phyloP scores from a whole-genome alignment of 179 eudicot species.

The Heliamphora pulchella region DNA sequence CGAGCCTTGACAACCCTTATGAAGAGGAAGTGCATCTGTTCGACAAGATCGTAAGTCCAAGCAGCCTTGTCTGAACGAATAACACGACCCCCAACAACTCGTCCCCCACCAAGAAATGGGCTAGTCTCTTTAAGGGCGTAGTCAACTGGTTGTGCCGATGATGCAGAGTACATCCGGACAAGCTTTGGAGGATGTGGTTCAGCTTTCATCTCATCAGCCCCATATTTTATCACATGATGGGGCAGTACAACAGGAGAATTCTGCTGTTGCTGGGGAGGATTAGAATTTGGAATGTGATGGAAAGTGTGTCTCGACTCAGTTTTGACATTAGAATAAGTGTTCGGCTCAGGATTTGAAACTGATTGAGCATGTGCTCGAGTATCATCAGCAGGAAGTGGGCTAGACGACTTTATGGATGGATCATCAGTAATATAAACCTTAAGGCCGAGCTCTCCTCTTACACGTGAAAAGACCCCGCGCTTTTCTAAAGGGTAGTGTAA shows the following conservation, averaged over 20 bases:
- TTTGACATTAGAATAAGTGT: constrained; percentile 21
- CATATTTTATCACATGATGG: constrained; percentile 43
- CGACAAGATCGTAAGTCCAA: constrained; percentile 82
- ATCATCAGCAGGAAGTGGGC: constrained; percentile 34
- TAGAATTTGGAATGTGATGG: constrained; percentile 60
- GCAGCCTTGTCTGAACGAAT: constrained; percentile 47
- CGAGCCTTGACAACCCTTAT: constrained; percentile 87
- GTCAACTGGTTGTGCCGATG: constrained; percentile 69
- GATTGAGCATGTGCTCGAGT: constrained; percentile 21
- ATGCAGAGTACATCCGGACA: constrained; percentile 60
- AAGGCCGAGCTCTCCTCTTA: constrained; percentile 63
- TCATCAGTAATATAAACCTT: constrained; percentile 76
- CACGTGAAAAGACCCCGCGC: constrained; percentile 42
- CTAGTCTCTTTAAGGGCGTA: constrained; percentile 78
- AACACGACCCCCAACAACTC: constrained; percentile 53
- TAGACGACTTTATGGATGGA: constrained; percentile 65
- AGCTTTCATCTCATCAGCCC: constrained; percentile 58
- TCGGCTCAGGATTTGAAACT: constrained; percentile 14
- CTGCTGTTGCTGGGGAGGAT: constrained; percentile 32
- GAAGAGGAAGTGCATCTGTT: constrained; percentile 80
- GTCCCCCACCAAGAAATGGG: constrained; percentile 63
- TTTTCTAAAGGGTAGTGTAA: constrained; percentile 46
- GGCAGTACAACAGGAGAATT: constrained; percentile 23
- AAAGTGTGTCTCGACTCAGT: constrained; percentile 60
- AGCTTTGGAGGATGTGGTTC: constrained; percentile 65